A percentile compares a stretch with the other conserved stretches of the same genome.
These are phyloP conservation scores for Volvox reticuliferus DNA, from an alignment of 139 green algal species.

Conservation along the genomic window DNA sequence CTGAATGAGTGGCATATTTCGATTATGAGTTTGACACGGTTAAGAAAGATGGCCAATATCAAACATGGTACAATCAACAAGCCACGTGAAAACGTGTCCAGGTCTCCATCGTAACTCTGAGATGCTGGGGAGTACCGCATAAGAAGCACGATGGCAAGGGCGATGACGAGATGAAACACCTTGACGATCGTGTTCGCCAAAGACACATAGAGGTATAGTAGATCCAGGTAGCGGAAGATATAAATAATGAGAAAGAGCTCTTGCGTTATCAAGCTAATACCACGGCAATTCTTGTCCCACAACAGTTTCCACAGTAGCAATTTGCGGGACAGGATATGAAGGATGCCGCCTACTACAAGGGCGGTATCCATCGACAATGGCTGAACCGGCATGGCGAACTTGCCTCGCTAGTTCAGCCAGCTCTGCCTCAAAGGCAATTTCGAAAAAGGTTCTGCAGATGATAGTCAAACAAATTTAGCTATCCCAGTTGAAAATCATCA, in stretches of 20 bases:
- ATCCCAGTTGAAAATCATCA: too few species aligned
- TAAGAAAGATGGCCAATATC: slow-evolving; percentile 48
- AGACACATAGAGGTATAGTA: slow-evolving; percentile 45
- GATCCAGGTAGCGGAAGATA: slow-evolving; percentile 51
- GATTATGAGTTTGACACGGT: slow-evolving; percentile 53
- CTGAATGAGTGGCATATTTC: slow-evolving; percentile 55
- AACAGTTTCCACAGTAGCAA: slow-evolving; percentile 51
- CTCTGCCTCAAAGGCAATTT: too few species aligned
- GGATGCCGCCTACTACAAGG: not conserved
- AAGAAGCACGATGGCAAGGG: slow-evolving; percentile 49
- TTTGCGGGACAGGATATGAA: slow-evolving; percentile 37
- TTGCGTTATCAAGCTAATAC: slow-evolving; percentile 44
- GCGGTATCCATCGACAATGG: slow-evolving; percentile 28
- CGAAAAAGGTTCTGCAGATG: too few species aligned
- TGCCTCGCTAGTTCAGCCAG: slow-evolving; percentile 9
- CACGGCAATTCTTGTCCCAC: slow-evolving; percentile 51
- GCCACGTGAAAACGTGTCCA: slow-evolving; percentile 43
- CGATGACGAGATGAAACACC: slow-evolving; percentile 46
- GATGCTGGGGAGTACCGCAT: slow-evolving; percentile 53
- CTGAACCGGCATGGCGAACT: not conserved
- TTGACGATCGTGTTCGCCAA: slow-evolving; percentile 43
- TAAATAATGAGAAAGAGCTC: slow-evolving; percentile 53
- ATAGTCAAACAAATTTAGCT: too few species aligned
- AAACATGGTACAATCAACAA: slow-evolving; percentile 33
- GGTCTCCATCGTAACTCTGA: slow-evolving; percentile 45